phyloP scores from a whole-genome alignment of 2,329 filamentous ascomycete genomes.

The Cercospora sp. region DNA sequence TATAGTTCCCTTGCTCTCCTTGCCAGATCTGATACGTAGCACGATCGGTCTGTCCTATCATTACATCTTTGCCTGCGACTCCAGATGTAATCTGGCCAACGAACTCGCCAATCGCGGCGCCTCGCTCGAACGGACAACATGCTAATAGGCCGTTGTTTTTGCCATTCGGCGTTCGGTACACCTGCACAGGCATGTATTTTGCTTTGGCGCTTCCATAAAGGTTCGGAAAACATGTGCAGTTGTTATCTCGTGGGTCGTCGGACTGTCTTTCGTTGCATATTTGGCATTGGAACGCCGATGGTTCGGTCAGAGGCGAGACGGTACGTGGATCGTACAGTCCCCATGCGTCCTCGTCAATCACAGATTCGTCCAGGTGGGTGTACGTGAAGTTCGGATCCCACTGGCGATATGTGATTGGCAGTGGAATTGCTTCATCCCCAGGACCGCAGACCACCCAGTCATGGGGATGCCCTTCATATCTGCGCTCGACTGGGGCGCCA shows the following conservation, averaged over 20 bases:
- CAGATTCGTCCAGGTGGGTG: slow-evolving; percentile 52
- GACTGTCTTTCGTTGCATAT: slow-evolving; percentile 53
- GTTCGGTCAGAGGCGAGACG: slow-evolving; percentile 36
- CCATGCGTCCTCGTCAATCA: slow-evolving; percentile 53
- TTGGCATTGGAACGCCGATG: slow-evolving; percentile 42
- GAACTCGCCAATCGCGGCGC: slow-evolving; percentile 57
- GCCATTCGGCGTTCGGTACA: slow-evolving; percentile 54
- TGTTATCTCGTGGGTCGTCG: slow-evolving; percentile 51
- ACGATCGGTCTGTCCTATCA: slow-evolving; percentile 47
- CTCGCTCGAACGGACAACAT: slow-evolving; percentile 52
- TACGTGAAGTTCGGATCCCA: slow-evolving; percentile 52
- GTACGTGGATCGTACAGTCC: slow-evolving; percentile 53
- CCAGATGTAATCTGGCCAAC: slow-evolving; percentile 57
- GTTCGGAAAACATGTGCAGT: slow-evolving; percentile 55
- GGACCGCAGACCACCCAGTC: slow-evolving; percentile 52
- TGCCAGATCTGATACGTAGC: slow-evolving; percentile 61
- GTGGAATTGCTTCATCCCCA: slow-evolving; percentile 46
- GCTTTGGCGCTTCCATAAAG: slow-evolving; percentile 51
- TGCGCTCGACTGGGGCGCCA: slow-evolving; percentile 43
- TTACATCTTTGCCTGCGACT: slow-evolving; percentile 55
- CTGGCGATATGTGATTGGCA: slow-evolving; percentile 50
- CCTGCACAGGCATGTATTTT: slow-evolving; percentile 50
- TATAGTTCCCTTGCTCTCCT: slow-evolving; percentile 57
- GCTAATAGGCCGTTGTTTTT: slow-evolving; percentile 57
- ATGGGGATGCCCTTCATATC: slow-evolving; percentile 53